These are phyloP conservation scores for Rhododendron williamsianum DNA, from an alignment of 148 eudicot species.

Conservation along the genomic window DNA sequence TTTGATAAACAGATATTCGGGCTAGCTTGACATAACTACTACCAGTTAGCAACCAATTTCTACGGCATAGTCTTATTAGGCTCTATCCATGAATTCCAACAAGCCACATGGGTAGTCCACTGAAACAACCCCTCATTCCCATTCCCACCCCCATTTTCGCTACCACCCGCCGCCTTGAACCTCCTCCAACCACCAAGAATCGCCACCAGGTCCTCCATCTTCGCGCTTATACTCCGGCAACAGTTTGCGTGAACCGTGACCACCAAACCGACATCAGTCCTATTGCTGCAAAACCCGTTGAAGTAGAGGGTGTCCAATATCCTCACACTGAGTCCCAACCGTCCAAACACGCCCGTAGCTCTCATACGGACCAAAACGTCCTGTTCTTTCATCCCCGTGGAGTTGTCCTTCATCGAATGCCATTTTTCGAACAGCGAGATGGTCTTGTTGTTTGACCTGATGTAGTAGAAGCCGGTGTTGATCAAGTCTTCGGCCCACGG, in stretches of 20 bases:
- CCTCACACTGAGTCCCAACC: constrained; percentile 10
- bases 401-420: constrained; percentile 33
- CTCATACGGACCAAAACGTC: constrained; percentile 31
- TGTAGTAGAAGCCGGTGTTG: constrained; percentile 50
- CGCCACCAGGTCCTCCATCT: constrained; percentile 24
- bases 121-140: not conserved
- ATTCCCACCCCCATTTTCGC: not conserved
- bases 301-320: constrained; percentile 30
- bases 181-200: constrained; percentile 29
- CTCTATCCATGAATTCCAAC: constrained; percentile 25
- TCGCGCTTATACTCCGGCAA: constrained; percentile 40
- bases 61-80: not conserved
- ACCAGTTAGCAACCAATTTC: not conserved
- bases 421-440: constrained; percentile 36
- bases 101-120: constrained; percentile 31
- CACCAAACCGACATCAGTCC: constrained; percentile 17
- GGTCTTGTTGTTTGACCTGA: constrained; percentile 38
- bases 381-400: constrained; percentile 39
- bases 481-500: constrained; percentile 18
- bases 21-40: too few relatives aligned
- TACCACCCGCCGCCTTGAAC: not conserved
- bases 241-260: constrained; percentile 47
- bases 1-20: too few relatives aligned
- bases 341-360: constrained; percentile 15
- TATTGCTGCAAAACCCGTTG: constrained; percentile 38